Evolutionary conservation across 2,329 filamentous ascomycete species (phyloP).

Genomic region (Cryphonectria radicalis): DNA sequence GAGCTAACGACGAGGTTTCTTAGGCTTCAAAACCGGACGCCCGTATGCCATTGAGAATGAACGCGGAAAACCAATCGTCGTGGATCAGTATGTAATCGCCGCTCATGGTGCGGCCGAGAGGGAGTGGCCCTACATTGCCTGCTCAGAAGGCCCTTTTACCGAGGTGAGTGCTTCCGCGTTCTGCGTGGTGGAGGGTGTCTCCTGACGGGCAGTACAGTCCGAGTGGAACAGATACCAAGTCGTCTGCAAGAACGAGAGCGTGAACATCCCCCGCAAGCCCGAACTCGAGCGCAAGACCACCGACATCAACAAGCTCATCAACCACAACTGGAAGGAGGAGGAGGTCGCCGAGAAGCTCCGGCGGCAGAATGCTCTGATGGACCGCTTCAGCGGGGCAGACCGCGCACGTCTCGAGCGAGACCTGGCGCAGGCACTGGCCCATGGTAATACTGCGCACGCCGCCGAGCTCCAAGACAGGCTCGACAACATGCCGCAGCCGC

Average conservation of each 20-base stretch:
- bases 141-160: constrained; percentile 84
- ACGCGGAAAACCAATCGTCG: constrained; percentile 77
- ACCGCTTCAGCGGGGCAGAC: constrained; percentile 68
- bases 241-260: constrained; percentile 71
- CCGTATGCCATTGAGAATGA: constrained; percentile 80
- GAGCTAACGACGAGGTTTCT: not conserved
- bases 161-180: constrained; percentile 59
- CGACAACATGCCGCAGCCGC: constrained; percentile 67
- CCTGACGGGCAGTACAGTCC: constrained; percentile 47
- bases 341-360: constrained; percentile 81
- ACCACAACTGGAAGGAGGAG: constrained; percentile 79
- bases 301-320: constrained; percentile 79
- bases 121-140: constrained; percentile 87
- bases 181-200: not conserved
- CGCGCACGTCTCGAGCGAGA: constrained; percentile 69
- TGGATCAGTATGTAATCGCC: constrained; percentile 81
- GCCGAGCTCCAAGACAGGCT: constrained; percentile 63
- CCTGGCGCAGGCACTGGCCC: constrained; percentile 67
- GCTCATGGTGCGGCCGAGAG: constrained; percentile 83
- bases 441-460: constrained; percentile 63
- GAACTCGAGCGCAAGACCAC: constrained; percentile 71
- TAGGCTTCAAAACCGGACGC: constrained; percentile 77
- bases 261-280: constrained; percentile 74
- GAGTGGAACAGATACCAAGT: constrained; percentile 84
- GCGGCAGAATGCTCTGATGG: constrained; percentile 69